Base-by-base conservation (phyloP, 1,284 basidiomycete genomes). In the Mrakiaceae sp. region DNA sequence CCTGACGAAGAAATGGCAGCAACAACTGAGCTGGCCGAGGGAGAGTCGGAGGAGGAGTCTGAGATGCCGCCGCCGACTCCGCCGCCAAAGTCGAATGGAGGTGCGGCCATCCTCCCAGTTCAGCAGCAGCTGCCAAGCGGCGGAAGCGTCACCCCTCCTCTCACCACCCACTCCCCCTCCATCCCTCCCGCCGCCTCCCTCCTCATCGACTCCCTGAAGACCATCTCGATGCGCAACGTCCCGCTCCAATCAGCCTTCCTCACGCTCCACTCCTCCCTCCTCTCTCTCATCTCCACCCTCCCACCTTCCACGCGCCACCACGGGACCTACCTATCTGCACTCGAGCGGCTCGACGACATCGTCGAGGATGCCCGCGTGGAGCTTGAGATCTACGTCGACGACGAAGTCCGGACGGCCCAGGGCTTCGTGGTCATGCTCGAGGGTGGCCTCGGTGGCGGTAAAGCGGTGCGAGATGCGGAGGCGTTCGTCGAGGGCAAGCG, bases 301-400 rank as follows among this genome's bases (percentile, higher is more conserved):
- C 40, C 66, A 3, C 44, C 66, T 0, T 67, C 69, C n/a, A 42
- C 65, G 4, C 67, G 3, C 59, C 67, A 2, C 60, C 64, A 3
- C 64, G 63, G 11, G 39, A 46, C 44, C 65, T 50, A n/a, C 43
- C 59, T 76, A 16, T 79, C 78, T 0, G 83, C 84, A 1, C 77
- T 89, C 4, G 81, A 85, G 57, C 81, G 87, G 2, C 78, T 93
- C 51, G 81, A 85, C 69, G 88, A 93, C 72, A 88, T 84, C 68
- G 84, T 84, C 27, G 90, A 92, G 74, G 90, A 93, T 70, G 85
- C 84, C 0, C 82, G 88, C 1, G 90, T 93, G 3, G 90, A 92
- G 72, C 78, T 92, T 16, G 90, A 93, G 76, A 92, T 93, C 60
- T 84, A 84, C 27, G 77, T 87, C 12, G 83, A 87, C 0, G 90